Conservation (phyloP, 2,329 filamentous ascomycete species). For the Xylogone sp. region DNA sequence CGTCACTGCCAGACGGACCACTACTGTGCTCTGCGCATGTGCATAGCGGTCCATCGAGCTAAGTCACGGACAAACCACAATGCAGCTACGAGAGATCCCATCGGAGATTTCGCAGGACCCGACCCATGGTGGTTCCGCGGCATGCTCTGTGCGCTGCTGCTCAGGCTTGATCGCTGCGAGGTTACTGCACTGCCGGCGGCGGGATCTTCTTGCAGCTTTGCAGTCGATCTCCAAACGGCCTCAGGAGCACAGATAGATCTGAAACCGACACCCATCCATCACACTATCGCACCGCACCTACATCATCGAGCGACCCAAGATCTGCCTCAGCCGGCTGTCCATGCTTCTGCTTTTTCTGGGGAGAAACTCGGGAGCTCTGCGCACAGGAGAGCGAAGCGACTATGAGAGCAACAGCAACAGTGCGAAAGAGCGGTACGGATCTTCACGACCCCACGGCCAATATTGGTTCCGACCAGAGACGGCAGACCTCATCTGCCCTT, state of each 20-base stretch:
- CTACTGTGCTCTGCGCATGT: not conserved
- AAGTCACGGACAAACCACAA: constrained; percentile 2
- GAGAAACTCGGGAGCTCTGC: no score
- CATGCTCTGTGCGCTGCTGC: constrained; percentile 18
- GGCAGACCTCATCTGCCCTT: not conserved
- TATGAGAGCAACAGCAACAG: no score
- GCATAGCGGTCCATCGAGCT: not conserved
- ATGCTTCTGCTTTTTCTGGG: not conserved
- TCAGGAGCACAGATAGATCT: not conserved
- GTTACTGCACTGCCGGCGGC: constrained; percentile 10
- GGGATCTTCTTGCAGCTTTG: constrained; percentile 14
- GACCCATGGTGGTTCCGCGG: constrained; percentile 14
- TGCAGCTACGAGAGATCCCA: constrained; percentile 18
- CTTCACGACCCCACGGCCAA: not conserved
- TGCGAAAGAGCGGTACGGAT: not conserved
- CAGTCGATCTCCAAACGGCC: constrained; percentile 5
- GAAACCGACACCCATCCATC: not conserved
- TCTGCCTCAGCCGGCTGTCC: not conserved
- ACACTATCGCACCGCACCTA: not conserved
- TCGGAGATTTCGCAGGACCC: constrained; percentile 20
- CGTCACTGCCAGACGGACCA: not conserved
- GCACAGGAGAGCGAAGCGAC: no score
- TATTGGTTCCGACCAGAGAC: not conserved
- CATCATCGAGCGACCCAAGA: not conserved
- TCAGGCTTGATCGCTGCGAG: constrained; percentile 18